Evolutionary conservation across 1,284 basidiomycete species (phyloP).

Genomic region (Moesziomyces sp.): DNA sequence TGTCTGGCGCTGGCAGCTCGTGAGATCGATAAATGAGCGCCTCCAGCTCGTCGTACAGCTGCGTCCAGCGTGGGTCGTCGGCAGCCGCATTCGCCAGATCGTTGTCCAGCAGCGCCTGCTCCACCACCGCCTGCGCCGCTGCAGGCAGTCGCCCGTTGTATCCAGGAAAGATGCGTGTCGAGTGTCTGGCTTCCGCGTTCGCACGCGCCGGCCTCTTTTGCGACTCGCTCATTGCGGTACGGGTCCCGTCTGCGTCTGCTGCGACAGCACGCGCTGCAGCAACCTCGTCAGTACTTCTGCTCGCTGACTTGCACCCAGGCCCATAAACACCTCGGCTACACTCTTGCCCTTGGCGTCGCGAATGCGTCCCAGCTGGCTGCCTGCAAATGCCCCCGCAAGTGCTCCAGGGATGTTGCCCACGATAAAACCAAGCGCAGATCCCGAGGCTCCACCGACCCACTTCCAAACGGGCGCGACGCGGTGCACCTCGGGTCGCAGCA

Average conservation of each 20-base stretch:
- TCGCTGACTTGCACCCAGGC: slow-evolving; percentile 82
- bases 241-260: slow-evolving; percentile 30
- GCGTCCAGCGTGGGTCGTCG: slow-evolving; percentile 22
- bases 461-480: slow-evolving; percentile 52
- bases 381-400: slow-evolving; percentile 62
- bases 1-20: no score
- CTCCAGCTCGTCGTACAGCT: slow-evolving; percentile 23
- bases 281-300: slow-evolving; percentile 83
- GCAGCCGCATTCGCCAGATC: slow-evolving; percentile 13
- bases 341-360: slow-evolving; percentile 67
- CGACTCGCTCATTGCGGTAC: slow-evolving; percentile 18
- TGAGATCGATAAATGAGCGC: slow-evolving; percentile 1
- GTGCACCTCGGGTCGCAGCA: slow-evolving; percentile 65
- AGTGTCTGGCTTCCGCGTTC: slow-evolving; percentile 7
- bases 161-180: slow-evolving; percentile 12
- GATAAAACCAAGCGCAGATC: slow-evolving; percentile 63
- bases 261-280: slow-evolving; percentile 82
- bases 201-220: neutral
- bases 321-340: slow-evolving; percentile 78
- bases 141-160: slow-evolving; percentile 8
- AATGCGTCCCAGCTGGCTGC: slow-evolving; percentile 62
- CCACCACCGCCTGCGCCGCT: slow-evolving; percentile 27
- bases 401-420: slow-evolving; percentile 55
- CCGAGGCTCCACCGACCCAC: slow-evolving; percentile 61
- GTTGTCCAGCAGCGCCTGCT: slow-evolving; percentile 18